Evolutionary conservation across 2,329 filamentous ascomycete species (phyloP), one percentile per base, ranked within the genome.

Genomic region (Talaromyces sp.): DNA sequence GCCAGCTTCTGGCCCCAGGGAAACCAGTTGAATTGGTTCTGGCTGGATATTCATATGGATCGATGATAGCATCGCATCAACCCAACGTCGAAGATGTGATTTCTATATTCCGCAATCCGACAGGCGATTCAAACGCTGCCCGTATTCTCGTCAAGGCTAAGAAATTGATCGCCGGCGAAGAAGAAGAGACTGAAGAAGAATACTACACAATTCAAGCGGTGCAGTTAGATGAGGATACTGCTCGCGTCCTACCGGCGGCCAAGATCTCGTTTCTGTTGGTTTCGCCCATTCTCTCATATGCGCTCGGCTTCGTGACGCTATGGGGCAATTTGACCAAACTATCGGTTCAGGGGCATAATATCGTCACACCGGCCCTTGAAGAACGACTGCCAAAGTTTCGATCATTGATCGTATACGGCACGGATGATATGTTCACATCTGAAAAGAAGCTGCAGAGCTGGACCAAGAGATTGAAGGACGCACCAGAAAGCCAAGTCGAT

Each of bases 1-100:
- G 92, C 47, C 63, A 68, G 25, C 65, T 70, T 29, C 61, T 64
- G 19, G 65, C 6, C 1, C 65, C 63, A 4, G 43, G 43, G 3
- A 66, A 66, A 22, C 38, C 34, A 43, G 49, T 67, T 45, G 65
- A 67, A 13, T n/a, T 67, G 22, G 29, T 97, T 5, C 81, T 95
- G 6, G 89, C 86, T 1, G 93, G 93, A 13, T 97, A 97, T 76
- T 97, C 93, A 0, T 97, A 97, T 76, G 95, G 95, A 51, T 91
- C 92, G 4, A 85, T 97, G 73, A 86, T 98, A 45, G 88, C 92
- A 1, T 88, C 86, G 0, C 87, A 89, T 65, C 83, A 96, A 0
- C 91, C 92, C 0, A 68, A 75, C 8, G 67, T 89, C 40, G 75
- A 81, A 11, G 77, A 82, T 0, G 86, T 96, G 31, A 77, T 92